Conservation (phyloP, 768 basidiomycete species). For the Boletellus ananas region DNA sequence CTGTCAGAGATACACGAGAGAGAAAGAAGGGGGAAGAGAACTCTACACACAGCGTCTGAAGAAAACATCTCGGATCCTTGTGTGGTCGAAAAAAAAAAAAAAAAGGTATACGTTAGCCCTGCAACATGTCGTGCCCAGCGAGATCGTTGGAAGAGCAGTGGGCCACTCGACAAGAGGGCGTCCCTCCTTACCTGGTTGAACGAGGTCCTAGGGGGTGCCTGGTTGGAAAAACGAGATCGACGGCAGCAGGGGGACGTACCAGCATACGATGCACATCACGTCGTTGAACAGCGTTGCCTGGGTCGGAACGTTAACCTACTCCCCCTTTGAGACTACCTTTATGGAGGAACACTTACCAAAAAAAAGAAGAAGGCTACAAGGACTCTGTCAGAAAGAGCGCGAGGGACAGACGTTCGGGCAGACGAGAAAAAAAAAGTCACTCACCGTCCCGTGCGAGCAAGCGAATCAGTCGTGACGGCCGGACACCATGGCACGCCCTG, state of each 20-base stretch:
- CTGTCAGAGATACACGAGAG: too few relatives aligned
- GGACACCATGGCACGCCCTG: background rate
- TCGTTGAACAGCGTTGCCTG: background rate
- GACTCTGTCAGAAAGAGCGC: background rate
- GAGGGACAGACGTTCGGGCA: background rate
- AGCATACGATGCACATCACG: background rate
- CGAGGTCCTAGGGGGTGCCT: background rate
- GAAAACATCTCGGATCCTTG: background rate
- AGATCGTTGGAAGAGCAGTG: too few relatives aligned
- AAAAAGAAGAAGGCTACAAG: background rate
- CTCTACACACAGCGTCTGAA: background rate
- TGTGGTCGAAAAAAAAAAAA: too few relatives aligned
- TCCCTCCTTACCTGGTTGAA: background rate
- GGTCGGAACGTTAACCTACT: background rate
- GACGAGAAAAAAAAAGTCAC: background rate
- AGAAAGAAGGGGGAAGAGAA: background rate
- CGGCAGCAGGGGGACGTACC: background rate
- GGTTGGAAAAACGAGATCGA: background rate
- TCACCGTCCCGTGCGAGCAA: constrained; percentile 11
- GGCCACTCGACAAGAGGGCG: background rate
- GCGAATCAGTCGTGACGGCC: constrained; percentile 3
- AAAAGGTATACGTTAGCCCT: background rate
- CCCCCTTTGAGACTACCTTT: background rate
- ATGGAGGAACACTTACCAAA: background rate
- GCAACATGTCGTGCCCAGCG: too few relatives aligned